Percentiles rank a stretch among this genome's conserved stretches.
Conservation (phyloP, 192 early-diverging fungal genomes). For the Anaeromyces robustus region DNA sequence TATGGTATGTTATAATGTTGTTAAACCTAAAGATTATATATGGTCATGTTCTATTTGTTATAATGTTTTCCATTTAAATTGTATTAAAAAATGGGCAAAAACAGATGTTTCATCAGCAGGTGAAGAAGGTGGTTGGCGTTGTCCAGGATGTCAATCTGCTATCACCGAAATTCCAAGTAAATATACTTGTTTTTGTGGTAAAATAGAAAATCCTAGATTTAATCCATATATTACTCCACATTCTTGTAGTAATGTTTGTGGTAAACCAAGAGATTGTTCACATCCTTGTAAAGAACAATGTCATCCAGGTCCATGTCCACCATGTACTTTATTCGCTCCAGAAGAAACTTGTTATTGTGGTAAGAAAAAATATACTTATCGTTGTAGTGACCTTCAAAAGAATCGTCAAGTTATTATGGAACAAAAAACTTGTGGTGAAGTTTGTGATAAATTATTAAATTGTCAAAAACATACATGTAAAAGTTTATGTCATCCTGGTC, state of each 20-base stretch:
- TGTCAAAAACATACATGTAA: slow-evolving; percentile 56
- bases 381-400: slow-evolving; percentile 57
- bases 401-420: background rate
- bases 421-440: slow-evolving; percentile 49
- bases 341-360: slow-evolving; percentile 73
- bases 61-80: slow-evolving; percentile 80
- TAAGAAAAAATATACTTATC: slow-evolving; percentile 36
- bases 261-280: slow-evolving; percentile 41
- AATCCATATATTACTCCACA: slow-evolving; percentile 59
- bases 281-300: slow-evolving; percentile 66
- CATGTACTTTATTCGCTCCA: slow-evolving; percentile 67
- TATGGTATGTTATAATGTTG: slow-evolving; percentile 87
- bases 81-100: slow-evolving; percentile 64
- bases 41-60: slow-evolving; percentile 83
- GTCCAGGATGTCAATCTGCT: slow-evolving; percentile 78
- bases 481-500: slow-evolving; percentile 48
- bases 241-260: slow-evolving; percentile 69
- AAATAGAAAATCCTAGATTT: slow-evolving; percentile 47
- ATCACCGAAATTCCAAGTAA: slow-evolving; percentile 46
- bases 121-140: slow-evolving; percentile 46
- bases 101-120: slow-evolving; percentile 8
- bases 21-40: slow-evolving; percentile 47
- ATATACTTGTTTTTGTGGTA: slow-evolving; percentile 82
- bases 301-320: slow-evolving; percentile 89
- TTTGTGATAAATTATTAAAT: slow-evolving; percentile 49